Evolutionary conservation across 345 rosid genomes (phyloP), one percentile per base, ranked within the genome.

Genomic region (Populus pruinosa): DNA sequence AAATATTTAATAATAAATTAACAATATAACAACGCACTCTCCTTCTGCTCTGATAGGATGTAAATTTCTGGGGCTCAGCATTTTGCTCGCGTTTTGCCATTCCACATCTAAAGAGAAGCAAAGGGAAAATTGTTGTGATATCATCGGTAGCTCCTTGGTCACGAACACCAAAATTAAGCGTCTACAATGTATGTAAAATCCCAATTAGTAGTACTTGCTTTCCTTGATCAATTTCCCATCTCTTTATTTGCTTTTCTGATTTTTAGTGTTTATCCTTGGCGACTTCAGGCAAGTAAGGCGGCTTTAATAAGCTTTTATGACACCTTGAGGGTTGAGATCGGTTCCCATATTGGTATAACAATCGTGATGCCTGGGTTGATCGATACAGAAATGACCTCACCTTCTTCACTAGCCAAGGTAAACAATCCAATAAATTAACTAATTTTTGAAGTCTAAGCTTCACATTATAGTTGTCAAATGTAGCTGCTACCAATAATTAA

Each of bases 1-100:
- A 41, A 41, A 8, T 41, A 39, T 39, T 39, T 39, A 39, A 10
- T 10, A 41, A 0, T 11, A 39, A 10, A 33, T 33, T 33, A 33
- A 39, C 43, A 41, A 8, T 41, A 8, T 41, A 41, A 41, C 43
- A 2, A 25, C 27, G 27, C 27, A 25, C 29, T 27, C 47, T 43
- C 47, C 12, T 11, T 43, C 47, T 43, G 47, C 1, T 43, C 47
- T 43, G 1, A 43, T 2, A 43, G 91, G 85, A 88, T 33, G 75
- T 72, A 23, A 88, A 89, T 82, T 89, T 90, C 75, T 90, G 92
- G 94, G 91, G 94, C 41, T 84, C 89, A 6, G 85, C 79, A 2
- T 80, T 77, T 77, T 66, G 81, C 70, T 73, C 87, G 8, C 81
- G 59, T 36, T 88, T 79, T 36, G 88, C 89, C 17, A 27, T 67